phyloP scores from a whole-genome alignment of 163 green algal genomes.

The Scenedesmus sp. region DNA sequence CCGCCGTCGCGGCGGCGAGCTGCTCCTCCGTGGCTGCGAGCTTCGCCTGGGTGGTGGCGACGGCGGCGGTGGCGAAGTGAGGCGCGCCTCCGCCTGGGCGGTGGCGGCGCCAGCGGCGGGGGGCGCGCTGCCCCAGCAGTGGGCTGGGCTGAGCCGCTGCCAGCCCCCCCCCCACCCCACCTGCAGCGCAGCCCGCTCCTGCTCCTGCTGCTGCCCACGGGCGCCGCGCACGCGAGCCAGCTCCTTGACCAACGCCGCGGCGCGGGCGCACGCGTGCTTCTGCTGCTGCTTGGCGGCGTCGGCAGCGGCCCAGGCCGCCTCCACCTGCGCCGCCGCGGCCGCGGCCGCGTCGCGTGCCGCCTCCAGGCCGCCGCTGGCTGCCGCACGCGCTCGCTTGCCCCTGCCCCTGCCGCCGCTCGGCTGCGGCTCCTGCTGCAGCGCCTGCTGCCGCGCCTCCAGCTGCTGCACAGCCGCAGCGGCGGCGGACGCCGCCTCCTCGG shows the following conservation, averaged over 20 bases:
- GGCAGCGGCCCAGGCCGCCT: not conserved
- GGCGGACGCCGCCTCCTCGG: not conserved
- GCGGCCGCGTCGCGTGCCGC: not conserved
- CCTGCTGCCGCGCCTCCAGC: not conserved
- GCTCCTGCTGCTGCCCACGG: not conserved
- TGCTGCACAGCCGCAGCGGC: not conserved
- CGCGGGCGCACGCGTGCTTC: too few species aligned
- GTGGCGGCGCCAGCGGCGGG: too few species aligned
- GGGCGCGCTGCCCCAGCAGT: too few species aligned
- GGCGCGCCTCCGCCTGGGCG: too few species aligned
- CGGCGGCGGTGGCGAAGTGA: too few species aligned
- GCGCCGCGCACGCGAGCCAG: not conserved
- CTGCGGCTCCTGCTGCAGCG: not conserved
- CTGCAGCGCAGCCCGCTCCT: conserved; percentile 22
- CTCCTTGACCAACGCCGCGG: not conserved
- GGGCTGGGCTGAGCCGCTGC: too few species aligned
- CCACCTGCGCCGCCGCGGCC: not conserved
- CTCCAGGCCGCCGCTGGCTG: not conserved
- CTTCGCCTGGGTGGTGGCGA: not conserved
- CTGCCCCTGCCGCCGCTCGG: not conserved
- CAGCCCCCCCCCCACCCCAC: not conserved
- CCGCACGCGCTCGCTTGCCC: not conserved
- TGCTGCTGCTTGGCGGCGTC: conserved; percentile 18
- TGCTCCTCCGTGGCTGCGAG: conserved; percentile 1
- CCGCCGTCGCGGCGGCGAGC: not conserved